Evolutionary conservation across 257 asterid genomes (phyloP), one percentile per base, ranked within the genome.

Genomic region (Lithospermum erythrorhizon): DNA sequence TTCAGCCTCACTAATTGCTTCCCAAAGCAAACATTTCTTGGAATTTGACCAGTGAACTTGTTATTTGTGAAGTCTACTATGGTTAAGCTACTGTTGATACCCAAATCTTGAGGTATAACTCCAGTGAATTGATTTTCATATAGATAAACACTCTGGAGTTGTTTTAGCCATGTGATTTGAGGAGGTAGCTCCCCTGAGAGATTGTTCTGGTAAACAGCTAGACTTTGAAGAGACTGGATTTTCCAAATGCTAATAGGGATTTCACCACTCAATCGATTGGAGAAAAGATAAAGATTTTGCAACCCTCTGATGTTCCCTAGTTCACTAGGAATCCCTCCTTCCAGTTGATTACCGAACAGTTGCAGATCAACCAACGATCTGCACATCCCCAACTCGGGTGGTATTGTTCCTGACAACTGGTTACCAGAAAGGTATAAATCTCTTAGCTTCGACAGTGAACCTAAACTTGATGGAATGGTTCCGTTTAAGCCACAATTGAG

Each of bases 311-410:
- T 86, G 78, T 58, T 63, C 55, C 94, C 95, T 55, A 90, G 71
- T 67, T 83, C 94, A 51, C 66, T 71, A 0, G 97, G 97, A 59
- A 90, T 83, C 56, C 37, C 66, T 47, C 90, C 94, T 32, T 68
- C 78, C 37, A 90, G 76, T 64, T 72, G 73, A 78, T 87, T 90
- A 7, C 6, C 70, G 2, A 70, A 60, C 54, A 90, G 51, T 74
- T 65, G 72, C 66, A 90, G 74, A 60, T 80, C 83, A 22, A 56
- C 64, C 84, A 90, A 75, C 55, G 82, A 78, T 65, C 27, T 61
- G 76, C 97, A 90, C 32, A 75, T 70, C 21, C 96, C 94, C 55
- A 90, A 70, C 65, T 90, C 86, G 4, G 80, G 80, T 6, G 97
- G 97, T 68, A 90, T 90, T 60, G 48, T 51, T 27, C 96, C 95